A percentile compares a stretch with the other conserved stretches of the same genome.
Evolutionary conservation across 2,329 filamentous ascomycete species (phyloP).

Genomic region (Phyllachora maydis): DNA sequence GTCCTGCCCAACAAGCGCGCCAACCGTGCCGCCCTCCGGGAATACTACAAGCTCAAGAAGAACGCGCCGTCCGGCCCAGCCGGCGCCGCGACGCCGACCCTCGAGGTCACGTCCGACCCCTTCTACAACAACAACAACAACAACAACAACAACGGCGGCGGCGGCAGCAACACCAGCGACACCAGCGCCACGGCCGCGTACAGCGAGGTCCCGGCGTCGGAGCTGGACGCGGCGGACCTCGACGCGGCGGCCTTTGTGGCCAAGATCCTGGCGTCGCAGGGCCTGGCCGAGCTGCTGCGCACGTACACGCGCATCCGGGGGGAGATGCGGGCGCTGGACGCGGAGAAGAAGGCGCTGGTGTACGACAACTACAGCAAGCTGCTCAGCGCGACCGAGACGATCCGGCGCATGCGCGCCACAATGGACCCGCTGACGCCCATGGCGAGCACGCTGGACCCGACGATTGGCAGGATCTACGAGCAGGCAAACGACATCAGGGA

Average conservation of each 20-base stretch:
- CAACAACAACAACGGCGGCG: no score
- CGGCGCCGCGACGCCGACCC: constrained; percentile 15
- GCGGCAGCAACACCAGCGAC: background rate
- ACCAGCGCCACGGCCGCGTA: constrained; percentile 1
- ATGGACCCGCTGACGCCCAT: constrained; percentile 65
- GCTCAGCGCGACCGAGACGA: constrained; percentile 91
- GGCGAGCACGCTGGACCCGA: constrained; percentile 50
- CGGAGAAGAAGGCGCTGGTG: constrained; percentile 89
- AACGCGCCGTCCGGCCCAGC: constrained; percentile 13
- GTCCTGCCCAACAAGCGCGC: constrained; percentile 26
- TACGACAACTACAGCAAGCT: constrained; percentile 98
- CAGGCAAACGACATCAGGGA: constrained; percentile 34
- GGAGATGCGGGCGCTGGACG: constrained; percentile 78
- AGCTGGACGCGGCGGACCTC: constrained; percentile 58
- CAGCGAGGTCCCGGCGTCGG: constrained; percentile 40
- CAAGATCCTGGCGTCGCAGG: constrained; percentile 36
- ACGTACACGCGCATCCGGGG: constrained; percentile 52
- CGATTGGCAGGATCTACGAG: constrained; percentile 54
- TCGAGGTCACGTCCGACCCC: constrained; percentile 22
- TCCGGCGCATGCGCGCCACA: constrained; percentile 55
- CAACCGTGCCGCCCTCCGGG: constrained; percentile 72
- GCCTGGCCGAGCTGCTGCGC: constrained; percentile 46
- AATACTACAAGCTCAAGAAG: constrained; percentile 76
- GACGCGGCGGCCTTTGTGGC: constrained; percentile 49
- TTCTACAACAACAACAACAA: no score